These are phyloP conservation scores for Pyrenula massariospora DNA, from an alignment of 495 filamentous ascomycete species.

Conservation along the genomic window DNA sequence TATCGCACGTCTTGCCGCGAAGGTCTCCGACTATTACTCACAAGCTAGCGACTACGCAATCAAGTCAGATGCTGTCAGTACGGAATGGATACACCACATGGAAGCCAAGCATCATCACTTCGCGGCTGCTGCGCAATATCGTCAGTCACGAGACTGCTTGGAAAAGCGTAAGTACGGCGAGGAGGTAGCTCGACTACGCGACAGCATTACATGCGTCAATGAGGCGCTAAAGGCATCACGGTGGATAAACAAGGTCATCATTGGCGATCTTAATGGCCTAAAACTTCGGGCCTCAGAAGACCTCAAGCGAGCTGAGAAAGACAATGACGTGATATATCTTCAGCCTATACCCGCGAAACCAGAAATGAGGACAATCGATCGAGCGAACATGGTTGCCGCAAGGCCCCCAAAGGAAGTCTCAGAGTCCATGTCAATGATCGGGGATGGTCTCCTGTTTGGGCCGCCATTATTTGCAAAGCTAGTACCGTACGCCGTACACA, in stretches of 20 bases:
- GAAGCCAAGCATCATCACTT: constrained; percentile 96
- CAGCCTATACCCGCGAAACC: constrained; percentile 76
- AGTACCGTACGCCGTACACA: constrained; percentile 90
- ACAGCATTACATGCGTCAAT: constrained; percentile 71
- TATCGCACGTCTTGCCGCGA: constrained; percentile 81
- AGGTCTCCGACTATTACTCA: constrained; percentile 86
- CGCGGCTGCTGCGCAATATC: constrained; percentile 87
- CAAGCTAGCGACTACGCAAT: constrained; percentile 75
- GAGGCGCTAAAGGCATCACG: constrained; percentile 77
- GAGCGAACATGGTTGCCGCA: constrained; percentile 77
- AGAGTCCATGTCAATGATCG: constrained; percentile 65
- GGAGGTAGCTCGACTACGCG: constrained; percentile 77
- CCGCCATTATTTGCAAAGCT: constrained; percentile 80
- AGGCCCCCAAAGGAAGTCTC: constrained; percentile 75
- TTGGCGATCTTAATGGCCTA: constrained; percentile 72
- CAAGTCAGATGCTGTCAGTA: constrained; percentile 78
- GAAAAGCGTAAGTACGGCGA: constrained; percentile 94
- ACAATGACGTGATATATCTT: constrained; percentile 92
- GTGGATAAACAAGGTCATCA: constrained; percentile 75
- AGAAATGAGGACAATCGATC: constrained; percentile 72
- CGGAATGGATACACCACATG: constrained; percentile 97
- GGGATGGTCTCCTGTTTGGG: constrained; percentile 68
- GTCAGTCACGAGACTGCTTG: constrained; percentile 84
- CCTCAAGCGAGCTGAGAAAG: constrained; percentile 85
- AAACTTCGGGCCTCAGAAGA: constrained; percentile 77